phyloP scores from a whole-genome alignment of 2,329 filamentous ascomycete species.

The Penicillium verrucosum region DNA sequence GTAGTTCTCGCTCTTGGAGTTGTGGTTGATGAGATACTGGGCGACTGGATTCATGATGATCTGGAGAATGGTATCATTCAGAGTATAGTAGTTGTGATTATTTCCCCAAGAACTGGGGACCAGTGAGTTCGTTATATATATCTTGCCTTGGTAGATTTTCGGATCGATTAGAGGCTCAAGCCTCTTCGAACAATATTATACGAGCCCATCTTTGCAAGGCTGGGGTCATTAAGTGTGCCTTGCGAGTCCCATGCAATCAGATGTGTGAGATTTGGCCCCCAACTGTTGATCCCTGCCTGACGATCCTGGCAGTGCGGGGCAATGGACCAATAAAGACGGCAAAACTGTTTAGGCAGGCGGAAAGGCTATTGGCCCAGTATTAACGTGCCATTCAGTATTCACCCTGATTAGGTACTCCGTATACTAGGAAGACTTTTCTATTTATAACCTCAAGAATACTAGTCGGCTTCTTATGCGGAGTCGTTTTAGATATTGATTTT shows the following conservation, averaged over 20 bases:
- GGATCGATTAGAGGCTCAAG: background rate
- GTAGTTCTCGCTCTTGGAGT: constrained; percentile 23
- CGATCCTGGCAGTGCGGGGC: background rate
- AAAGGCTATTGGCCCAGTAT: no score
- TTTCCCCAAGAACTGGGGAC: background rate
- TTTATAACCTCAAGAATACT: no score
- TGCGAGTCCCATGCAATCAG: background rate
- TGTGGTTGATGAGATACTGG: constrained; percentile 27
- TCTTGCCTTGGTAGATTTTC: background rate
- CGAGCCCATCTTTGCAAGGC: background rate
- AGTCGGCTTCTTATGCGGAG: no score
- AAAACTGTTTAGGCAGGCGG: no score
- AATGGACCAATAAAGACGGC: background rate
- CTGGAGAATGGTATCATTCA: background rate
- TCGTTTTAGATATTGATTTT: no score
- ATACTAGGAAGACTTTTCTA: no score
- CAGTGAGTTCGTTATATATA: background rate
- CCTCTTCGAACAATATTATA: background rate
- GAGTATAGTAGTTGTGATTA: background rate
- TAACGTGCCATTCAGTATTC: no score
- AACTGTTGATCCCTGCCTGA: background rate
- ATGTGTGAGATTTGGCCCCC: background rate
- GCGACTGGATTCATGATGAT: background rate
- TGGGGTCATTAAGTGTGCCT: background rate
- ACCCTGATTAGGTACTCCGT: no score